A percentile compares a stretch with the other conserved stretches of the same genome.
phyloP scores from a whole-genome alignment of 2,329 filamentous ascomycete species.

The Parastagonospora avenae region DNA sequence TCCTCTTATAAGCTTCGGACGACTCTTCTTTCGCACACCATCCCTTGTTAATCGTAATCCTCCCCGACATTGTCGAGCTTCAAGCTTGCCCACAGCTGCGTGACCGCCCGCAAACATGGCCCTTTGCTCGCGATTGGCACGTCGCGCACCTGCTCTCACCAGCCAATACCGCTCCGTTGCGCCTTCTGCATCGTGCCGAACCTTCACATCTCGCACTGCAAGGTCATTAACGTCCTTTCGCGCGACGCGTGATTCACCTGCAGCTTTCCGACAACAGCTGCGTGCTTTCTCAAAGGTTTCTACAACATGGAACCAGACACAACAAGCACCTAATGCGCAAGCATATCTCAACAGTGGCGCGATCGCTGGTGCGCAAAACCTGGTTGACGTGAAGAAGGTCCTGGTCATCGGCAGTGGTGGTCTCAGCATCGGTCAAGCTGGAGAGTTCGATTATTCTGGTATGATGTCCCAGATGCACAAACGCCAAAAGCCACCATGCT shows the following conservation, averaged over 20 bases:
- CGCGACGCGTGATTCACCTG: conserved; percentile 37
- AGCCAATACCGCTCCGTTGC: conserved; percentile 38
- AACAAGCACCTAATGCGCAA: conserved; percentile 79
- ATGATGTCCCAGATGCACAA: conserved; percentile 22
- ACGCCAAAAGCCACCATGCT: conserved; percentile 12
- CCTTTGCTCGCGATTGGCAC: conserved; percentile 50
- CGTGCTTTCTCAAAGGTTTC: conserved; percentile 46
- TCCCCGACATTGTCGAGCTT: conserved; percentile 33
- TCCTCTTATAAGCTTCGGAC: conserved; percentile 25
- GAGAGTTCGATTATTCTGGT: conserved; percentile 99
- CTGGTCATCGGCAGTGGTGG: conserved; percentile 95
- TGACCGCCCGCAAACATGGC: conserved; percentile 44
- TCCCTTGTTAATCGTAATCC: conserved; percentile 12
- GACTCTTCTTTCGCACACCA: conserved; percentile 25
- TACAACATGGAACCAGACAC: conserved; percentile 50
- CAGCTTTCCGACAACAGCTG: conserved; percentile 37
- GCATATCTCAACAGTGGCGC: conserved; percentile 89
- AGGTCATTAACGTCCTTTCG: conserved; percentile 39
- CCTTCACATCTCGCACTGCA: conserved; percentile 40
- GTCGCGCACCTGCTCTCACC: conserved; percentile 45
- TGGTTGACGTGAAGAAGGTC: conserved; percentile 94
- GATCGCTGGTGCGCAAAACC: conserved; percentile 74
- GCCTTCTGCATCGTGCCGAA: conserved; percentile 36
- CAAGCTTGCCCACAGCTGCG: conserved; percentile 33
- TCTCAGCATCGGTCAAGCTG: conserved; percentile 94